A percentile compares a stretch with the other conserved stretches of the same genome.
Conservation (phyloP, 1,284 basidiomycete genomes). For the Ustilago cynodontis region DNA sequence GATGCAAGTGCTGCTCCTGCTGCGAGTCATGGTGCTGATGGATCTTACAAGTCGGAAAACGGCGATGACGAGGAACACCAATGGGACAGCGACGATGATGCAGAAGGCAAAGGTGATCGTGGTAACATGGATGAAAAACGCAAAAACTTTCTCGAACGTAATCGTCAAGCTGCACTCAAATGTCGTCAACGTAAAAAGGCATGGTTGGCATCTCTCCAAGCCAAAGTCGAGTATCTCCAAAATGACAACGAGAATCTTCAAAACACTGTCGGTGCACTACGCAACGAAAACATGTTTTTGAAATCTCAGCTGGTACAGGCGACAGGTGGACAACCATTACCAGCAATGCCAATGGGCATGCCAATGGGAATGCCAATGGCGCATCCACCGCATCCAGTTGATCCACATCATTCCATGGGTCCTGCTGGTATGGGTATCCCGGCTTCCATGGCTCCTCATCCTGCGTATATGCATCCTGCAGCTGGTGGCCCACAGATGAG, state of each 20-base stretch:
- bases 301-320: slow-evolving; percentile 64
- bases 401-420: slow-evolving; percentile 36
- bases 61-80: slow-evolving; percentile 66
- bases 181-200: slow-evolving; percentile 99
- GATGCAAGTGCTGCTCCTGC: slow-evolving; percentile 34
- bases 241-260: slow-evolving; percentile 93
- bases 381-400: slow-evolving; percentile 22
- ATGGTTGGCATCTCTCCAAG: slow-evolving; percentile 91
- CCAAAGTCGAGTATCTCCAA: slow-evolving; percentile 88
- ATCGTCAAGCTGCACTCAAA: slow-evolving; percentile 84
- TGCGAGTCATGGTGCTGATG: slow-evolving; percentile 8
- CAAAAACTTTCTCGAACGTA: slow-evolving; percentile 68
- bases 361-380: slow-evolving; percentile 35
- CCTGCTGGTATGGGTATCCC: slow-evolving; percentile 36
- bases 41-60: slow-evolving; percentile 69
- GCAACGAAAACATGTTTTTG: slow-evolving; percentile 73
- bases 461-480: slow-evolving; percentile 51
- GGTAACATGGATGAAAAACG: slow-evolving; percentile 69
- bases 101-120: slow-evolving; percentile 62
- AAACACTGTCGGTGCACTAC: slow-evolving; percentile 72
- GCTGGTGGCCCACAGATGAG: slow-evolving; percentile 25
- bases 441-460: slow-evolving; percentile 43
- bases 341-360: slow-evolving; percentile 35
- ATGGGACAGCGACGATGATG: slow-evolving; percentile 35
- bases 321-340: slow-evolving; percentile 39